phyloP scores from a whole-genome alignment of 768 basidiomycete species.

The Tylopilus sp. region DNA sequence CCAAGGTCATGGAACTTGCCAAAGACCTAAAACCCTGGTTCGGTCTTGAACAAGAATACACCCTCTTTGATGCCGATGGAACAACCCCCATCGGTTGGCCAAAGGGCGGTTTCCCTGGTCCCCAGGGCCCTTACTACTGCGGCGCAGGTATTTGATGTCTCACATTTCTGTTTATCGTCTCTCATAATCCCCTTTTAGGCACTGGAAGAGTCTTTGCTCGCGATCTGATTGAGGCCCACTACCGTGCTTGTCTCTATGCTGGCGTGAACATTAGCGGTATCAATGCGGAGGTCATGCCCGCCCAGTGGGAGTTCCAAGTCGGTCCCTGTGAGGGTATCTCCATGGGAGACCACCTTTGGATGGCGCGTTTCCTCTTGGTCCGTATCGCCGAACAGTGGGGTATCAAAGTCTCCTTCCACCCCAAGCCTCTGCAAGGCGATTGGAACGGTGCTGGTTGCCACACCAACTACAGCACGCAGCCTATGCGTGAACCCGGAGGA shows the following conservation, averaged over 20 bases:
- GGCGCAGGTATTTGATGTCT: conserved; percentile 69
- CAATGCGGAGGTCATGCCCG: conserved; percentile 99
- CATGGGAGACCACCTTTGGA: conserved; percentile 99
- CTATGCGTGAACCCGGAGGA: conserved; percentile 92
- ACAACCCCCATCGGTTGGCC: conserved; percentile 89
- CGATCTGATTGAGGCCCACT: conserved; percentile 98
- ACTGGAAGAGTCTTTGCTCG: conserved; percentile 98
- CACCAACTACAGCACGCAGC: conserved; percentile 94
- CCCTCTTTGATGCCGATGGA: conserved; percentile 91
- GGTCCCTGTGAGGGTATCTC: conserved; percentile 96
- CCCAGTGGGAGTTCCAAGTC: conserved; percentile 99
- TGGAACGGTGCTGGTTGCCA: conserved; percentile 99
- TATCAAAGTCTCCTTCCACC: conserved; percentile 98
- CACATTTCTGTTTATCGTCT: neutral
- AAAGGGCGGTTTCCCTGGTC: conserved; percentile 98
- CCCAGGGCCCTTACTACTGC: conserved; percentile 99
- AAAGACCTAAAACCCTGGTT: conserved; percentile 88
- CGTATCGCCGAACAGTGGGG: conserved; percentile 98
- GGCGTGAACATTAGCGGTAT: conserved; percentile 99
- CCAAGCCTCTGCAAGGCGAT: conserved; percentile 94
- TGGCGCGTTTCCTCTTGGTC: conserved; percentile 94
- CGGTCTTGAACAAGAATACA: conserved; percentile 99
- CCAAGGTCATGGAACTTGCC: conserved; percentile 93
- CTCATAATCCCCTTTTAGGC: conserved; percentile 43
- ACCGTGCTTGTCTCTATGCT: conserved; percentile 92